Evolutionary conservation across 139 green algal genomes (phyloP).

Genomic region (Asterochloris erici): DNA sequence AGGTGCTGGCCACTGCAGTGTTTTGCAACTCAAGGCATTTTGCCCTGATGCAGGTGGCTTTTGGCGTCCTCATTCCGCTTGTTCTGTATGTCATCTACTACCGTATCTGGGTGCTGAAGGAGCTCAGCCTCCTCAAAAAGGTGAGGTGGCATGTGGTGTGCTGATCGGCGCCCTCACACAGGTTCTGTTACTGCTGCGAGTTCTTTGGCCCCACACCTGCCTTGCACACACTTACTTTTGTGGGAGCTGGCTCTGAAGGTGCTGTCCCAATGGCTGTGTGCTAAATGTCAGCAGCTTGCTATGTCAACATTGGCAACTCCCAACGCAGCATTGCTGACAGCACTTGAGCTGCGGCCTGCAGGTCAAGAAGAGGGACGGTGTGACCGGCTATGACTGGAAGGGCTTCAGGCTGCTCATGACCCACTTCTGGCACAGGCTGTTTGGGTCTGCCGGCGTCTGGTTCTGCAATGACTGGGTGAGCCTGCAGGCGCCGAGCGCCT

Average conservation of each 20-base stretch:
- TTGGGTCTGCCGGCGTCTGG: constrained; percentile 23
- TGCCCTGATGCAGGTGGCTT: background rate
- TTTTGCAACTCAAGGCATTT: too few species aligned
- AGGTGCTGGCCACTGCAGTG: too few species aligned
- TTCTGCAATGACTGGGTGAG: constrained; percentile 28
- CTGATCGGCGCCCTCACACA: too few species aligned
- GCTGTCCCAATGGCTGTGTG: too few species aligned
- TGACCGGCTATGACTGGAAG: constrained; percentile 21
- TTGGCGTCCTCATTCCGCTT: constrained; percentile 20
- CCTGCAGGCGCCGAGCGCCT: background rate
- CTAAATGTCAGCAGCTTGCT: too few species aligned
- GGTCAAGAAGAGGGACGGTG: constrained; percentile 11
- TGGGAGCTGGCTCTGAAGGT: too few species aligned
- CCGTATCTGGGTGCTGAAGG: constrained; percentile 20
- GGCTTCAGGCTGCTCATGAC: constrained; percentile 14
- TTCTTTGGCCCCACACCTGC: too few species aligned
- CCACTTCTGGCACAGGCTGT: constrained; percentile 14
- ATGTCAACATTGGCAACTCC: too few species aligned
- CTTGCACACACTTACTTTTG: too few species aligned
- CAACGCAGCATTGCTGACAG: too few species aligned
- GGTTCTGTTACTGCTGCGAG: too few species aligned
- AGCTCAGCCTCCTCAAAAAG: constrained; percentile 14
- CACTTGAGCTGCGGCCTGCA: too few species aligned
- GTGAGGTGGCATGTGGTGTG: background rate
- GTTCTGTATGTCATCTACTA: constrained; percentile 28